Percentiles rank a stretch among this genome's conserved stretches.
phyloP scores from a whole-genome alignment of 768 basidiomycete genomes.

The Mycena chlorophos region DNA sequence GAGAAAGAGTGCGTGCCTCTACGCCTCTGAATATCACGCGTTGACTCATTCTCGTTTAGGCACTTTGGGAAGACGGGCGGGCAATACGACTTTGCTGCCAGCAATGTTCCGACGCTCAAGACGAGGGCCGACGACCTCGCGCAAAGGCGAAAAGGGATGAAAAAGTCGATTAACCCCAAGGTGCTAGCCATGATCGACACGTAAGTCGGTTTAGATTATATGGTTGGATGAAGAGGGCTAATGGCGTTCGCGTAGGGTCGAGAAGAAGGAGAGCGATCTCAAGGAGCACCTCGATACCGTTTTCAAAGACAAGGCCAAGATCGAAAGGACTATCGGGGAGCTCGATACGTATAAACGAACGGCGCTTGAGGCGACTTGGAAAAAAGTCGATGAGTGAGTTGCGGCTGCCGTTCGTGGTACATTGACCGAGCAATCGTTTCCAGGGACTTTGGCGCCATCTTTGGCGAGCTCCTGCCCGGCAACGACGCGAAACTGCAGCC shows the following conservation, averaged over 20 bases:
- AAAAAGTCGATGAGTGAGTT: slow-evolving; percentile 86
- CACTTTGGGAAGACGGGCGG: slow-evolving; percentile 82
- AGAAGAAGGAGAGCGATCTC: slow-evolving; percentile 86
- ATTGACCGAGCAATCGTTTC: slow-evolving; percentile 3
- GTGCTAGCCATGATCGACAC: slow-evolving; percentile 96
- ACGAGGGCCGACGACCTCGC: slow-evolving; percentile 75
- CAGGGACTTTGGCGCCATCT: slow-evolving; percentile 96
- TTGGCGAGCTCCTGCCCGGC: slow-evolving; percentile 91
- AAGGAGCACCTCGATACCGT: slow-evolving; percentile 89
- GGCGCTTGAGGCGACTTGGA: slow-evolving; percentile 92
- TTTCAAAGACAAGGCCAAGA: slow-evolving; percentile 90
- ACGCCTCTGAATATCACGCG: neutral
- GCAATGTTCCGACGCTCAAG: slow-evolving; percentile 60
- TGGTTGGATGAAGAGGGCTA: neutral
- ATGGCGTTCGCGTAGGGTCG: slow-evolving; percentile 57
- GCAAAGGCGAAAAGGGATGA: slow-evolving; percentile 78
- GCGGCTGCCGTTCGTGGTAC: neutral
- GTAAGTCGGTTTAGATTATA: slow-evolving; percentile 51
- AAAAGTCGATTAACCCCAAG: slow-evolving; percentile 94
- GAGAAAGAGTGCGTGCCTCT: slow-evolving; percentile 72
- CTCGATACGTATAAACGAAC: slow-evolving; percentile 94
- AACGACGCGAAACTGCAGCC: slow-evolving; percentile 96
- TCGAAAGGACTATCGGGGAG: slow-evolving; percentile 90
- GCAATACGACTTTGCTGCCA: slow-evolving; percentile 74
- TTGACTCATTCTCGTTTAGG: slow-evolving; percentile 38